Base-by-base conservation (phyloP, 2,329 filamentous ascomycete species). In the Juglanconis juglandina region DNA sequence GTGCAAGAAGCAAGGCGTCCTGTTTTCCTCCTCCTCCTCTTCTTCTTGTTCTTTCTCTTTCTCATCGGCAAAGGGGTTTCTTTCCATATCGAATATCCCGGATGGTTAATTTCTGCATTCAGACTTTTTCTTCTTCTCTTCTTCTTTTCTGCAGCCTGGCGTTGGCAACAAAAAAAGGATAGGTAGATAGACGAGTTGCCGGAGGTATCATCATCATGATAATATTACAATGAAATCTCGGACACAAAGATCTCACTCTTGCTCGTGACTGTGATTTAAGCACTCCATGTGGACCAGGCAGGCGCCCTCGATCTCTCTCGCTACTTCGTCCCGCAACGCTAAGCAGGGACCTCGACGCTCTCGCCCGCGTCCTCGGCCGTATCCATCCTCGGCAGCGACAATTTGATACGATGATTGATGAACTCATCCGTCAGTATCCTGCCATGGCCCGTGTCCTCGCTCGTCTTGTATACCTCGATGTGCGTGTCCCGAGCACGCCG, bases 381-480 rank as follows among this genome's bases (percentile, higher is more conserved):
- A 8, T 44, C 47, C 48, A 51, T 51, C 37, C 13, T 44, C 3
- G 61, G 61, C 10, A 81, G 66, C 1, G 74, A 74, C 32, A 85
- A 71, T 69, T 85, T 85, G 65, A 85, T 86, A 54, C 84, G 78
- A 89, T 91, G 96, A 63, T 87, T 83, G 68, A 90, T 82, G 70
- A 96, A 96, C 13, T 90, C 85, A 30, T 87, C 82, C 3, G 89
- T 90, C 46, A 96, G 76, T 53, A 96, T 91, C 32, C 83, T 80
- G 0, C 91, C 92, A 64, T 90, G 86, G 0, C 91, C 91, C 1
- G 83, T 84, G 7, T 55, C 53, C 65, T 92, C 89, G 67, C 91
- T 85, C 4, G 92, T 76, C 69, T 84, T 87, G 73, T 84, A 89
- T 1, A 96, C 83, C 67, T 95, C 89, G 62, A 98, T 89, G 5